These are phyloP conservation scores for Nothopassalora personata DNA, from an alignment of 2,329 filamentous ascomycete species.

Conservation along the genomic window DNA sequence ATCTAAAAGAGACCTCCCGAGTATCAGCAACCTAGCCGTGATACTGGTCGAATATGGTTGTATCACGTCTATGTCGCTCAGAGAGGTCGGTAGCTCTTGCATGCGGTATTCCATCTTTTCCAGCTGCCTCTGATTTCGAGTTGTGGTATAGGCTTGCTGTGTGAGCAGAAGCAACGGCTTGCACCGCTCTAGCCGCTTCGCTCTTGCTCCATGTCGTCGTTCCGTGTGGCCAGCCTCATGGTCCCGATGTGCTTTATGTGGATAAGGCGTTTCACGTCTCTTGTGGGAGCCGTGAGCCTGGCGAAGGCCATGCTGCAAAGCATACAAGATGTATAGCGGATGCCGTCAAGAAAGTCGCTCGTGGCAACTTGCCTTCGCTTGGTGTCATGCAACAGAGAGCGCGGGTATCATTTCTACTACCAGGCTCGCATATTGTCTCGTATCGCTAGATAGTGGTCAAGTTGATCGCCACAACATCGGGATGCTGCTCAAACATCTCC, in stretches of 20 bases:
- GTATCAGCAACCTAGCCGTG: background rate
- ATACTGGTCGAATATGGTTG: background rate
- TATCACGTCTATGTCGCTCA: background rate
- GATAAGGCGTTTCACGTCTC: background rate
- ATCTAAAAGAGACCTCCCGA: background rate
- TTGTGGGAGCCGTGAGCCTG: background rate
- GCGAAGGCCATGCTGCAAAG: background rate
- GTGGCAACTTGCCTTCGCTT: background rate
- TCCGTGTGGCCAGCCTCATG: background rate
- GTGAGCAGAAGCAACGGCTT: background rate
- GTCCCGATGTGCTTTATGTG: background rate
- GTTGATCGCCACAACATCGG: constrained; percentile 22
- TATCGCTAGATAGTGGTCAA: background rate
- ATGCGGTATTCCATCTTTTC: background rate
- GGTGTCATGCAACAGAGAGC: too few species aligned
- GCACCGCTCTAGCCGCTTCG: background rate
- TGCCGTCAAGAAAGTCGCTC: background rate
- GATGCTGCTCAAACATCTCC: constrained; percentile 21
- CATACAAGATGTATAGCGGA: background rate
- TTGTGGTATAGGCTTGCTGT: background rate
- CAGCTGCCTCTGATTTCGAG: background rate
- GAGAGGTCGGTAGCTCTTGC: background rate
- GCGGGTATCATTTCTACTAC: background rate
- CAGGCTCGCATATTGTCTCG: background rate
- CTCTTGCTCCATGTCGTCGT: background rate